These are phyloP conservation scores for Haplosporangium sp. DNA, from an alignment of 371 early-diverging fungal genomes.

Conservation along the genomic window DNA sequence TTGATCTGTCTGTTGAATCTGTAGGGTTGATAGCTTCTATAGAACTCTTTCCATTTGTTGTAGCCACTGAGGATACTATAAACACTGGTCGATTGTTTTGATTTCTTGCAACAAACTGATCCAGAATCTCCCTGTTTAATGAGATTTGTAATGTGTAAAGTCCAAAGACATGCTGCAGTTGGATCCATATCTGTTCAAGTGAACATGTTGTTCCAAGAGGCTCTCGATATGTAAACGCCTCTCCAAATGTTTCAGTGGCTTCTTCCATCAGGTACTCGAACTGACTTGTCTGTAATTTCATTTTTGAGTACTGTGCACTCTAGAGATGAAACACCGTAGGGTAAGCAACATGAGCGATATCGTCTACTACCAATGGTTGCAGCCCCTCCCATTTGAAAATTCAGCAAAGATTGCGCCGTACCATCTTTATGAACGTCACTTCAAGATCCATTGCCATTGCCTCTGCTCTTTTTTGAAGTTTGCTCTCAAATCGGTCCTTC, in stretches of 20 bases:
- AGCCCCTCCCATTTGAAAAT: too few species aligned
- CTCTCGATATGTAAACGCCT: slow-evolving; percentile 43
- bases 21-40: background rate
- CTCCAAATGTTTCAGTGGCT: slow-evolving; percentile 51
- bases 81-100: slow-evolving; percentile 14
- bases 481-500: slow-evolving; percentile 53
- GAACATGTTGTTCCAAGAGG: slow-evolving; percentile 47
- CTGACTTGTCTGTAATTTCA: slow-evolving; percentile 51
- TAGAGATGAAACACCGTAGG: slow-evolving; percentile 1
- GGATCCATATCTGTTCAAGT: slow-evolving; percentile 50
- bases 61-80: background rate
- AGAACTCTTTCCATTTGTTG: background rate
- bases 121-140: slow-evolving; percentile 40
- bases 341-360: background rate
- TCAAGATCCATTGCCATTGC: slow-evolving; percentile 41
- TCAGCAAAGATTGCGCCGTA: background rate
- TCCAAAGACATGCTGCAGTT: slow-evolving; percentile 28
- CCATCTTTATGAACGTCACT: slow-evolving; percentile 46
- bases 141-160: slow-evolving; percentile 41
- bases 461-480: slow-evolving; percentile 44
- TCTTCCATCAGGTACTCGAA: slow-evolving; percentile 54
- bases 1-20: background rate
- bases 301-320: slow-evolving; percentile 53
- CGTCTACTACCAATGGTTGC: background rate
- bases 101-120: slow-evolving; percentile 31